Percentiles rank a stretch among this genome's conserved stretches.
Conservation (phyloP, 352 stramenopile genomes). For the Phytophthora sp. region DNA sequence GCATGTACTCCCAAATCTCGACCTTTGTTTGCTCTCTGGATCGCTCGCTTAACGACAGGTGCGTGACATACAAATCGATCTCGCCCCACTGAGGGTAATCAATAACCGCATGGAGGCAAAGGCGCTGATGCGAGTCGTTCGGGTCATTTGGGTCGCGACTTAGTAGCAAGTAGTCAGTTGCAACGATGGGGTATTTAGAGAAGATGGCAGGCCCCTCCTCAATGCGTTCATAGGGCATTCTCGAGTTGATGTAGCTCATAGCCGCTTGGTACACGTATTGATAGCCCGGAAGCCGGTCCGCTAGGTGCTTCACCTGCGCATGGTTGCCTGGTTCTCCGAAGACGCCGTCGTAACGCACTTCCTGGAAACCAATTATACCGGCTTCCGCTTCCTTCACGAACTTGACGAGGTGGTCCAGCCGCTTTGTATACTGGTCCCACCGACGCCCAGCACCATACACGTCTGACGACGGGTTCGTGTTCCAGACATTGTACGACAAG, state of each 20-base stretch:
- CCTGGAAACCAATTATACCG: conserved; percentile 87
- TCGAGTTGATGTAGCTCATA: conserved; percentile 83
- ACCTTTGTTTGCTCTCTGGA: conserved; percentile 78
- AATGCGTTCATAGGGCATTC: conserved; percentile 70
- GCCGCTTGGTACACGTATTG: conserved; percentile 89
- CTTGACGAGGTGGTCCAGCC: conserved; percentile 72
- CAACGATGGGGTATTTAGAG: conserved; percentile 80
- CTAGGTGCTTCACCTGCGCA: conserved; percentile 82
- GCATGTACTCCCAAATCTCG: conserved; percentile 86
- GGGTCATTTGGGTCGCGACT: conserved; percentile 82
- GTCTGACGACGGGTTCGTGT: conserved; percentile 82
- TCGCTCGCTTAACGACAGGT: conserved; percentile 82
- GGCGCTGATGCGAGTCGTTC: conserved; percentile 84
- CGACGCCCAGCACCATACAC: conserved; percentile 64
- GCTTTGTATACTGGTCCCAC: conserved; percentile 78
- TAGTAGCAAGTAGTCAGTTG: conserved; percentile 82
- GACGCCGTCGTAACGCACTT: conserved; percentile 85
- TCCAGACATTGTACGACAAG: conserved; percentile 91
- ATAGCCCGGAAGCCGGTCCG: conserved; percentile 61
- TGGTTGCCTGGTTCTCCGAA: conserved; percentile 69
- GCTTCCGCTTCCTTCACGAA: conserved; percentile 59
- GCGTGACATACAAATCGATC: conserved; percentile 89
- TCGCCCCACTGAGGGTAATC: conserved; percentile 65
- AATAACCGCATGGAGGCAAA: conserved; percentile 83
- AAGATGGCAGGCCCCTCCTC: conserved; percentile 87